Evolutionary conservation across 768 basidiomycete genomes (phyloP), one percentile per base, ranked within the genome.

Genomic region (Phaffia australis): DNA sequence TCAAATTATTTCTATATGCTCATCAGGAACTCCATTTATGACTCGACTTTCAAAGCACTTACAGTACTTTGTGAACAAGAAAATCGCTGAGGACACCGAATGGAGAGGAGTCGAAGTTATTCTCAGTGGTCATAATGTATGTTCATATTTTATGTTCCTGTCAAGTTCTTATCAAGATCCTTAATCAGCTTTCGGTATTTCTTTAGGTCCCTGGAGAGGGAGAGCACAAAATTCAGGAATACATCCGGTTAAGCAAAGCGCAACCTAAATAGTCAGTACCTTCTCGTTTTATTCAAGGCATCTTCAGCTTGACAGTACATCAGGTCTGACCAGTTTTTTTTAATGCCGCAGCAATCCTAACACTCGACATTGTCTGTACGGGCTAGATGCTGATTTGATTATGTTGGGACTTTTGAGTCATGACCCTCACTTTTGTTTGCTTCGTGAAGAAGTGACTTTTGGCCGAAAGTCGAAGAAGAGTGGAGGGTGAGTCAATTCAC

Each of bases 201-300:
- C 8, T 27, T 11, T 59, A 76, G 75, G 74, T 97, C 3, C 95
- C 95, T 0, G 95, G 95, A 71, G 95, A 99, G 77, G 95, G 95
- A 68, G 95, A 99, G 75, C 95, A 99, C 83, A 99, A 99, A 81
- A 93, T 99, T 71, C 97, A 98, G 88, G 95, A 97, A 76, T 99
- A 93, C 77, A 98, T 99, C 75, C 87, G 95, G 49, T 78, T 91
- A 69, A 86, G 87, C 61, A 87, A 93, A 71, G 93, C 95, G 35
- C 95, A 98, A 76, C 89, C 88, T 9, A 87, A 89, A 75, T 93
- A 98, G 74, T 72, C 51, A 30, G 72, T 66, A 5, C 18, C 51
- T 23, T 21, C 25, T 52, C 57, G 27, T 15, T 23, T 8, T 30
- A 46, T 60, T 60, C 56, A n/a, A 46, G 23, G 9, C 21, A 23